These are phyloP conservation scores for Aristolochia fimbriata DNA, from an alignment of 164 flowering plant genomes.

Conservation along the genomic window DNA sequence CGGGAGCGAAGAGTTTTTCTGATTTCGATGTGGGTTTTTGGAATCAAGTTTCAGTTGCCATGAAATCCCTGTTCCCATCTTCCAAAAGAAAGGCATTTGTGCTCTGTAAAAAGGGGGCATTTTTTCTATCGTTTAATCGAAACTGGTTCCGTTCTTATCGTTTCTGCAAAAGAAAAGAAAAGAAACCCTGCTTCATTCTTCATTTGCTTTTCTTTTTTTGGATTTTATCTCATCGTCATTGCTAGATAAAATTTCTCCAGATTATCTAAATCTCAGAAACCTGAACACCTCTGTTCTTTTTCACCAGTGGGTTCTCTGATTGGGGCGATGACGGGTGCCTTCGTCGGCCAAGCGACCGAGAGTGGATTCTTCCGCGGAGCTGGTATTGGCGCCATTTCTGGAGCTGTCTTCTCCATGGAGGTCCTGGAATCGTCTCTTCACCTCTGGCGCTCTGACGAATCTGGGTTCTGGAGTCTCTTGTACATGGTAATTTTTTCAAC, in stretches of 20 bases:
- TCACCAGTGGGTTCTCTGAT: constrained; percentile 64
- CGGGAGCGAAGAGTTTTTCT: neutral
- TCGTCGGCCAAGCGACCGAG: constrained; percentile 84
- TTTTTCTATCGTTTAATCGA: no score
- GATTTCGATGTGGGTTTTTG: neutral
- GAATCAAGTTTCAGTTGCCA: no score
- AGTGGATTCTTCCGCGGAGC: constrained; percentile 85
- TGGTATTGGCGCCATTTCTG: constrained; percentile 87
- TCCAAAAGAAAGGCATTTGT: no score
- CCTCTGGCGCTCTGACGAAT: constrained; percentile 74
- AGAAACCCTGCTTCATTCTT: neutral
- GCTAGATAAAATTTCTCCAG: neutral
- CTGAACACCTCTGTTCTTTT: neutral
- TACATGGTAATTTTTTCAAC: constrained; percentile 40
- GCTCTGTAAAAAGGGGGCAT: no score
- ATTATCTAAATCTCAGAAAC: neutral
- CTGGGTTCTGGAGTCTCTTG: constrained; percentile 58
- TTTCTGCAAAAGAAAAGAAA: no score
- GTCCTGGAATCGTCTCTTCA: constrained; percentile 72
- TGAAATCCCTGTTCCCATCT: no score
- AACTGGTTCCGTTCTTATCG: no score
- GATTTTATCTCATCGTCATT: neutral
- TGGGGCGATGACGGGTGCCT: constrained; percentile 86
- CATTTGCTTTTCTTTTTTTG: neutral
- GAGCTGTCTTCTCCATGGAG: constrained; percentile 90